Conservation (phyloP, 768 basidiomycete species). For the Pholiota conissans region DNA sequence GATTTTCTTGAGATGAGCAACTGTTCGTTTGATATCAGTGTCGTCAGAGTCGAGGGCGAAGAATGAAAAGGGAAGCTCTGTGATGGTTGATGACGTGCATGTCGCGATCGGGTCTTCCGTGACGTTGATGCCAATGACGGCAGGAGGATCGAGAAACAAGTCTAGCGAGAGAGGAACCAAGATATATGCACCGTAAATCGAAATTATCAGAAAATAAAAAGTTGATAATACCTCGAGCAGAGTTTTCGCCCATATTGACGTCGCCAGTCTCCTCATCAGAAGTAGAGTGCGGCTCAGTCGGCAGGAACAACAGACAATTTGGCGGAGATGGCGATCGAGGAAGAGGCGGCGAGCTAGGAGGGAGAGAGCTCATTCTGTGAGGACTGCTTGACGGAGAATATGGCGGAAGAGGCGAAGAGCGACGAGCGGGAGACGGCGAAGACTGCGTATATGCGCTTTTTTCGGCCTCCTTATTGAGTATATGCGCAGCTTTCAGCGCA, state of each 20-base stretch:
- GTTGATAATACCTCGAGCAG: too few relatives aligned
- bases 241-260: too few relatives aligned
- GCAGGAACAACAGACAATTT: neutral
- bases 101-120: too few relatives aligned
- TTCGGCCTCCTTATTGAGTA: neutral
- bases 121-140: too few relatives aligned
- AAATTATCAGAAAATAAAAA: too few relatives aligned
- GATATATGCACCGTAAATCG: too few relatives aligned
- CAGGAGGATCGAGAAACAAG: too few relatives aligned
- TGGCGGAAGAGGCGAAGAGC: neutral
- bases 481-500: neutral
- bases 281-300: neutral
- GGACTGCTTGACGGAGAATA: neutral
- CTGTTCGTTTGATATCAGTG: neutral
- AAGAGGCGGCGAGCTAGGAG: conserved; percentile 18
- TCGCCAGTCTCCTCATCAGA: neutral
- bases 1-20: too few relatives aligned
- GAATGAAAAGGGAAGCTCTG: too few relatives aligned
- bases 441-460: conserved; percentile 12
- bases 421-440: neutral
- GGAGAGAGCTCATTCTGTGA: conserved; percentile 7
- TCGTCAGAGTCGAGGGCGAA: neutral
- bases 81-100: too few relatives aligned
- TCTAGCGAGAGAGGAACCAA: too few relatives aligned
- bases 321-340: neutral